Conservation (phyloP, 1,139 yeast species). For the Suhomyces bolitotheri region DNA sequence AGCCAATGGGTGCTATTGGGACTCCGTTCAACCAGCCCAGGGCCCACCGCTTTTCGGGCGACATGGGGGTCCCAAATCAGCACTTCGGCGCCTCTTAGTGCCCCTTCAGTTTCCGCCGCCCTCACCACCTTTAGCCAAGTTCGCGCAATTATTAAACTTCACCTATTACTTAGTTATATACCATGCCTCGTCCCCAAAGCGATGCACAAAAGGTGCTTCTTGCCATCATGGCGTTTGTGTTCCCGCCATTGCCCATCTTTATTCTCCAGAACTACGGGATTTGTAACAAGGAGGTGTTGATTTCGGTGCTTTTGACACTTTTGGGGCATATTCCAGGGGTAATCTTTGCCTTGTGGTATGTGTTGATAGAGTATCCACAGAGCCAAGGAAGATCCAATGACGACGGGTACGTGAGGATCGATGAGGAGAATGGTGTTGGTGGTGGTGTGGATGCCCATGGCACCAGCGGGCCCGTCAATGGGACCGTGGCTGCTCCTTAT, state of each 20-base stretch:
- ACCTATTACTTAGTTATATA: too few species aligned
- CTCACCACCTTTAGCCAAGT: too few species aligned
- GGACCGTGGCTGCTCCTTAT: conserved; percentile 1
- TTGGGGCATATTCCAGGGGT: conserved; percentile 43
- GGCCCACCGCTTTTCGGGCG: too few species aligned
- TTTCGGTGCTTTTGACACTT: conserved; percentile 36
- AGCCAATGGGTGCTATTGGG: too few species aligned
- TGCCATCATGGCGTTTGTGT: conserved; percentile 32
- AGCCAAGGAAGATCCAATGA: too few species aligned
- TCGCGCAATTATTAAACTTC: too few species aligned
- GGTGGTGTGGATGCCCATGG: conserved; percentile 3
- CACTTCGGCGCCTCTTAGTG: too few species aligned
- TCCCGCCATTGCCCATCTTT: conserved; percentile 45
- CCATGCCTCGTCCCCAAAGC: too few species aligned
- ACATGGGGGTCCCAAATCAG: too few species aligned
- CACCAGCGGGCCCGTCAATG: background rate
- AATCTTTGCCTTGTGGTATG: conserved; percentile 35
- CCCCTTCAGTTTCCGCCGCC: too few species aligned
- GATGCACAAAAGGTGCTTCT: conserved; percentile 23
- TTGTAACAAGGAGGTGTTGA: conserved; percentile 37
- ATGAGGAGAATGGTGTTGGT: conserved; percentile 14
- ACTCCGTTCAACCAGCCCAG: too few species aligned
- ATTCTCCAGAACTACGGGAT: conserved; percentile 30
- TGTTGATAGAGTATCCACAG: conserved; percentile 19
- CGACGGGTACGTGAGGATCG: conserved; percentile 26